Evolutionary conservation across 306 rosid species (phyloP), one percentile per base, ranked within the genome.

Genomic region (Clitoria ternatea): DNA sequence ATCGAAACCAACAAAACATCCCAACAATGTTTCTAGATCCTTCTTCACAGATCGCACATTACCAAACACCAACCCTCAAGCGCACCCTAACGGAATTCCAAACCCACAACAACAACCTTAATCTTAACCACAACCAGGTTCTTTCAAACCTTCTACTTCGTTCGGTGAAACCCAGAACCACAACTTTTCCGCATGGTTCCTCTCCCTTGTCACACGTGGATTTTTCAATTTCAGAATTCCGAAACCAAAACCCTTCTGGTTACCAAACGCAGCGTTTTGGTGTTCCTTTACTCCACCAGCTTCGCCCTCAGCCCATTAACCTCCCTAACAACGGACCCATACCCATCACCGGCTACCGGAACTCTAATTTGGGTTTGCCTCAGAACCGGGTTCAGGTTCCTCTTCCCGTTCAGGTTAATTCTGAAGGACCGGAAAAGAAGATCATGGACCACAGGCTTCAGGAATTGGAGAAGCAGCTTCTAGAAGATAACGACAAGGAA

Each of bases 381-480:
- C 86, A 68, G 70, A 81, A 72, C 61, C 69, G 75, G 55, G 80
- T 54, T 19, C 60, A n/a, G 4, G 24, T 30, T 13, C 7, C 63
- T 3, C 2, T 6, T 6, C 64, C 64, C 8, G 65, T 59, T 59
- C 63, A 15, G 11, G 36, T 50, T 13, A 22, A 17, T 0, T 19
- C 63, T 22, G 92, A 85, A 5, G 89, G 84, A 5, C 78, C 89
- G 0, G 89, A 87, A 37, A 85, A 85, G 77, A 88, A 84, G 73
- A 76, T 60, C 42, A 77, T 89, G 67, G 81, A 89, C 67, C 70
- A 82, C 52, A 70, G 82, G 29, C 85, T 94, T 24, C 91, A 57
- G 67, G 97, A 91, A 70, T 66, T 94, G 65, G 99, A 89, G 63
- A 94, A 94, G 13, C 85, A 91, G 79, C 94, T 94, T 37, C 78